Conservation (phyloP, 2,329 filamentous ascomycete genomes). For the Verticillium nonalfalfae region DNA sequence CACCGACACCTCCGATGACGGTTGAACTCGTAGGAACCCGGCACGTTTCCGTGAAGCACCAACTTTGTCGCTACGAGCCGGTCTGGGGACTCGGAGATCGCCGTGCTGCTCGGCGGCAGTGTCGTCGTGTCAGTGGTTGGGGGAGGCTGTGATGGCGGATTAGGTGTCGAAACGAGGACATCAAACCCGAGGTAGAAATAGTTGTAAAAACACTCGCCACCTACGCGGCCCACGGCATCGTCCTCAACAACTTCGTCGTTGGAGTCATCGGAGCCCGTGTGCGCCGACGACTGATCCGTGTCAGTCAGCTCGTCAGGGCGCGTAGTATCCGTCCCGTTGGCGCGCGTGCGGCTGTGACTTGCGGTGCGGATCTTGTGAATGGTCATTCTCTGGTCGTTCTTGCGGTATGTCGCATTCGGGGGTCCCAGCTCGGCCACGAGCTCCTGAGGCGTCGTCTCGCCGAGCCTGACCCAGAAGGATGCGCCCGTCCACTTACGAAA, state of each 20-base stretch:
- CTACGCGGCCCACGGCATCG: slow-evolving; percentile 44
- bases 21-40: slow-evolving; percentile 95
- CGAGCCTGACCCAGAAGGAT: slow-evolving; percentile 67
- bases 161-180: slow-evolving; percentile 77
- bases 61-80: slow-evolving; percentile 83
- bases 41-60: slow-evolving; percentile 90
- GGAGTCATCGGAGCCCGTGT: slow-evolving; percentile 64
- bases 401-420: slow-evolving; percentile 89
- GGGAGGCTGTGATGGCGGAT: slow-evolving; percentile 55
- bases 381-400: slow-evolving; percentile 81
- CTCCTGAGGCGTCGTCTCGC: slow-evolving; percentile 87
- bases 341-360: slow-evolving; percentile 43
- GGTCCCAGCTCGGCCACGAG: slow-evolving; percentile 85
- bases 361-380: slow-evolving; percentile 64
- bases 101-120: slow-evolving; percentile 13
- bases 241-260: slow-evolving; percentile 53
- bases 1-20: slow-evolving; percentile 85
- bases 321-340: slow-evolving; percentile 35
- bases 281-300: slow-evolving; percentile 68
- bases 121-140: slow-evolving; percentile 29
- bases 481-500: slow-evolving; percentile 62
- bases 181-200: slow-evolving; percentile 97
- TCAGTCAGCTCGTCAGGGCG: slow-evolving; percentile 57
- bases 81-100: slow-evolving; percentile 40
- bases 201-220: slow-evolving; percentile 86